Evolutionary conservation across 164 flowering plant genomes (phyloP), one percentile per base, ranked within the genome.

Genomic region (Euptelea pleiosperma): DNA sequence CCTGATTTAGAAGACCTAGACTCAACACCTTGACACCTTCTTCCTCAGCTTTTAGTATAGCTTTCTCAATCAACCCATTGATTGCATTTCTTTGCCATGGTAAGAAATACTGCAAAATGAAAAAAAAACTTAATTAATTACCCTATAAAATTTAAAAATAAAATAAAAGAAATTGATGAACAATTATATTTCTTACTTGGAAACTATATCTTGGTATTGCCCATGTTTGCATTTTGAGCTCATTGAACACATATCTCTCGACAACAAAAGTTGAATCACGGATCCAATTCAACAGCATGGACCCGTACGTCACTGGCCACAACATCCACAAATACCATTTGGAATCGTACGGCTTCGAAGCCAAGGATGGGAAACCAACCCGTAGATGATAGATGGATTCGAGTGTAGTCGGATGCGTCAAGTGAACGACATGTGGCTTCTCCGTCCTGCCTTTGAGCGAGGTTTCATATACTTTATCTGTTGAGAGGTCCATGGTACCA

Each of bases 1-100:
- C 87, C 83, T 89, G 97, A 55, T 89, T 89, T 39, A 78, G 47
- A 26, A 89, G 79, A 14, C 90, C 97, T 18, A 89, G 68, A 60
- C 81, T 82, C 40, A 87, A 43, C 34, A 87, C 92, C 60, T 77
- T 87, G 2, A 55, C 68, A 31, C 89, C 88, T 52, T 57, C 74
- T 29, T 61, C 58, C 3, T 89, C 83, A 34, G 97, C 97, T 24
- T 83, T 76, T 10, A 79, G 47, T 47, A 87, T 70, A 10, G 90
- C 90, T 44, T 81, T 76, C 52, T 83, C 86, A 39, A 89, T 82
- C 75, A 83, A 53, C 22, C 48, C 53, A 45, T 82, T 83, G 42
- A 89, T 77, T 0, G 71, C 31, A 16, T 79, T 75, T 33, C 55
- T 70, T 62, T 78, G 82, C 76, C 75, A 75, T 58, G 70, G 36